These are phyloP conservation scores for Cordyceps pruinosa DNA, from an alignment of 2,329 filamentous ascomycete genomes.

Conservation along the genomic window DNA sequence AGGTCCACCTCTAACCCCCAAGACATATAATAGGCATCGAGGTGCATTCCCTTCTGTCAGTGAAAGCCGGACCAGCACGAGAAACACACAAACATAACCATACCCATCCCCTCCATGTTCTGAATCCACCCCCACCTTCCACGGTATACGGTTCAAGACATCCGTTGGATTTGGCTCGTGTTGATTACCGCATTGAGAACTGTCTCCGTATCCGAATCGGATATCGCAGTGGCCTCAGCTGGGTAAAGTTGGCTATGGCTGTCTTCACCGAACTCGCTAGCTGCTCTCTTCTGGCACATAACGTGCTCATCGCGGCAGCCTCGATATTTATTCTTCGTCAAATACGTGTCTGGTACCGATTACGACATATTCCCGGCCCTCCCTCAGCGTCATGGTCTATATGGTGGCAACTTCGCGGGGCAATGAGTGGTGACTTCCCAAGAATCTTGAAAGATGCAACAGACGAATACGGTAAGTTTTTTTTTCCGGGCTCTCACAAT, in stretches of 20 bases:
- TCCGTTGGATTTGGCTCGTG: not conserved
- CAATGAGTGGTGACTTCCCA: conserved; percentile 23
- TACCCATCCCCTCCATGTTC: no score
- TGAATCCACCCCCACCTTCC: no score
- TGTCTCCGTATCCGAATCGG: no score
- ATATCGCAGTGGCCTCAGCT: no score
- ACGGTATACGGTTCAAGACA: no score
- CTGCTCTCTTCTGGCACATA: not conserved
- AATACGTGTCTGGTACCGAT: conserved; percentile 21
- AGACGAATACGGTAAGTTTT: conserved; percentile 21
- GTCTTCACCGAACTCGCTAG: not conserved
- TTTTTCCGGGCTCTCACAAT: not conserved
- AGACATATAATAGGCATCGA: no score
- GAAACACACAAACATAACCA: no score
- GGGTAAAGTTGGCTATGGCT: not conserved
- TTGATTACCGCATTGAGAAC: not conserved
- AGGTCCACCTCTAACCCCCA: no score
- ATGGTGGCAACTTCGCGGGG: conserved; percentile 24
- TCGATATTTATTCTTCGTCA: not conserved
- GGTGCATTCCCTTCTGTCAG: no score
- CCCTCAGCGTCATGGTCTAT: conserved; percentile 20
- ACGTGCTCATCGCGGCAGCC: not conserved
- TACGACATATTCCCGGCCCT: conserved; percentile 25
- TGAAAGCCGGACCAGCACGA: no score
- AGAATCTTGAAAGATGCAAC: conserved; percentile 20